Conservation (phyloP, 2,329 filamentous ascomycete genomes). For the Aspergillus spinulosporus region DNA sequence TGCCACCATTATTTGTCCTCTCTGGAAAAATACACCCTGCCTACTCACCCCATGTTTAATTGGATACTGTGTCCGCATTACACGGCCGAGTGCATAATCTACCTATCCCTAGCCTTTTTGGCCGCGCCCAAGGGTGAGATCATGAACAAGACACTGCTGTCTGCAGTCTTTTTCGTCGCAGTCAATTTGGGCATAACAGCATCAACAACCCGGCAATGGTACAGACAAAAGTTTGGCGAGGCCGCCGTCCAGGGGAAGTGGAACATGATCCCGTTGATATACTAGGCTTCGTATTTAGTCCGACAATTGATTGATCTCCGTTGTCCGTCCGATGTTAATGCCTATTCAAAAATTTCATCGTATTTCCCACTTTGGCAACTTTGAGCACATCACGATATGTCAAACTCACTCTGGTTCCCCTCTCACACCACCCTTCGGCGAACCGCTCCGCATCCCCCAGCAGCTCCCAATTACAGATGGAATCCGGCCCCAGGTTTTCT, state of each 20-base stretch:
- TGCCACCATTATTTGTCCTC: conserved; percentile 70
- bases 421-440: conserved; percentile 45
- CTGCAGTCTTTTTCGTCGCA: conserved; percentile 69
- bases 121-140: conserved; percentile 67
- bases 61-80: conserved; percentile 85
- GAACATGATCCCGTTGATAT: conserved; percentile 69
- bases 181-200: conserved; percentile 83
- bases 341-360: conserved; percentile 56
- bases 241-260: conserved; percentile 64
- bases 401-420: conserved; percentile 58
- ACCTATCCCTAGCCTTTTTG: conserved; percentile 72
- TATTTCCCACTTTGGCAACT: conserved; percentile 71
- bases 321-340: conserved; percentile 3
- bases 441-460: conserved; percentile 46
- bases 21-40: conserved; percentile 80
- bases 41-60: conserved; percentile 69
- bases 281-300: conserved; percentile 23
- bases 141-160: conserved; percentile 72
- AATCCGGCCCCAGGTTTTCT: conserved; percentile 56
- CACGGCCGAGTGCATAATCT: conserved; percentile 81
- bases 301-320: background rate
- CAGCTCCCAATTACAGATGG: conserved; percentile 59
- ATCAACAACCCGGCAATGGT: conserved; percentile 75
- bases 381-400: conserved; percentile 82
- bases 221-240: conserved; percentile 70